A percentile compares a stretch with the other conserved stretches of the same genome.
Conservation (phyloP, 208 protist species). For the Novymonas esmeraldas region DNA sequence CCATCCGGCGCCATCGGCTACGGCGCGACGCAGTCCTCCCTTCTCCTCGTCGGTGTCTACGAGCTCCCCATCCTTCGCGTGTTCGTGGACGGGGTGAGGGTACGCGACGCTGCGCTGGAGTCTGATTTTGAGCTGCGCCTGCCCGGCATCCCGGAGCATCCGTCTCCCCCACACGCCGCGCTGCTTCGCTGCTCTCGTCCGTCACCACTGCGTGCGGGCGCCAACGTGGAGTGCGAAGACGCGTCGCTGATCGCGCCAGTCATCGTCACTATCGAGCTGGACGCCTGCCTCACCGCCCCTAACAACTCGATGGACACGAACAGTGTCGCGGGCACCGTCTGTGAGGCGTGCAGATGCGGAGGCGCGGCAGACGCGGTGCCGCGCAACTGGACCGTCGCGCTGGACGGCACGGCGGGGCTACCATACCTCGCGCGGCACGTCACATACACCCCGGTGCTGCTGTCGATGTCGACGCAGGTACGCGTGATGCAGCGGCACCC, state of each 20-base stretch:
- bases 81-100: slow-evolving; percentile 38
- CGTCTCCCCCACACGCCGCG: slow-evolving; percentile 3
- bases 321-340: not conserved
- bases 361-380: too few relatives aligned
- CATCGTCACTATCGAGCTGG: slow-evolving; percentile 32
- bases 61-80: slow-evolving; percentile 4
- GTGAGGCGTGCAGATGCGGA: too few relatives aligned
- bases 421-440: slow-evolving; percentile 30
- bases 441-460: slow-evolving; percentile 36
- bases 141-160: slow-evolving; percentile 27
- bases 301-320: not conserved
- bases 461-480: slow-evolving; percentile 16
- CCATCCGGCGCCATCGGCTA: slow-evolving; percentile 45
- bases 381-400: slow-evolving; percentile 17
- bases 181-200: slow-evolving; percentile 18
- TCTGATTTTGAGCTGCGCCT: slow-evolving; percentile 32
- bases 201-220: not conserved
- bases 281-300: too few relatives aligned
- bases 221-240: slow-evolving; percentile 6
- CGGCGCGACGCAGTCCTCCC: slow-evolving; percentile 33
- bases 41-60: slow-evolving; percentile 37
- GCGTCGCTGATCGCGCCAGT: slow-evolving; percentile 4
- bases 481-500: slow-evolving; percentile 32
- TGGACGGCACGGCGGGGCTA: slow-evolving; percentile 33
- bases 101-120: slow-evolving; percentile 8